Conservation (phyloP, 495 filamentous ascomycete genomes). For the Penicillium canescens region DNA sequence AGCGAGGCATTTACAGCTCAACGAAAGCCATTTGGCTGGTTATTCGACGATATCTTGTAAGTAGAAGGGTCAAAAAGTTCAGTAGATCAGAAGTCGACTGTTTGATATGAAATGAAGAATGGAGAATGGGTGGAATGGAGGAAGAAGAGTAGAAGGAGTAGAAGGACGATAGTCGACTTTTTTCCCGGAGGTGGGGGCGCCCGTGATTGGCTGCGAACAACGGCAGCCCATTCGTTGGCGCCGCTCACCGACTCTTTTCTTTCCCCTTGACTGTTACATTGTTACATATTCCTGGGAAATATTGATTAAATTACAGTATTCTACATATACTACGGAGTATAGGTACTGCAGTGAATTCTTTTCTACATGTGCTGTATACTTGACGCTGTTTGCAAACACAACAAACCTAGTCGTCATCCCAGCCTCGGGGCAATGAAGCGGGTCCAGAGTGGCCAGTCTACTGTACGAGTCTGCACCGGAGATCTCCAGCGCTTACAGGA, state of each 20-base stretch:
- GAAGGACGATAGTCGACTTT: constrained; percentile 32
- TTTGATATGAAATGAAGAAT: constrained; percentile 29
- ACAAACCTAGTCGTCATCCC: no score
- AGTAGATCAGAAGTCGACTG: constrained; percentile 25
- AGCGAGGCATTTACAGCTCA: constrained; percentile 93
- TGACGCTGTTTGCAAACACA: no score
- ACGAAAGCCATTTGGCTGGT: constrained; percentile 80
- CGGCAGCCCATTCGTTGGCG: constrained; percentile 30
- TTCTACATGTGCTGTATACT: no score
- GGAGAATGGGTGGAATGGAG: constrained; percentile 15
- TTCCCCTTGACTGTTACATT: background rate
- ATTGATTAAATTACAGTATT: no score
- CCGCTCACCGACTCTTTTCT: constrained; percentile 43
- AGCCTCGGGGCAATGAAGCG: no score
- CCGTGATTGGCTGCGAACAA: constrained; percentile 27
- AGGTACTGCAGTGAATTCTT: no score
- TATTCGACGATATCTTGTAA: constrained; percentile 75
- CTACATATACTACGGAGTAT: no score
- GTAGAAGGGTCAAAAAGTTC: constrained; percentile 30
- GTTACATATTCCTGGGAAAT: no score
- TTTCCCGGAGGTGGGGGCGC: constrained; percentile 25
- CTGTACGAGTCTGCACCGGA: no score
- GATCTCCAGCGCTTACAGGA: no score
- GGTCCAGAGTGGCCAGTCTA: background rate
- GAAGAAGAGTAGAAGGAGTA: constrained; percentile 37